phyloP scores from a whole-genome alignment of 129 eudicot species.

The Cynara cardunculus region DNA sequence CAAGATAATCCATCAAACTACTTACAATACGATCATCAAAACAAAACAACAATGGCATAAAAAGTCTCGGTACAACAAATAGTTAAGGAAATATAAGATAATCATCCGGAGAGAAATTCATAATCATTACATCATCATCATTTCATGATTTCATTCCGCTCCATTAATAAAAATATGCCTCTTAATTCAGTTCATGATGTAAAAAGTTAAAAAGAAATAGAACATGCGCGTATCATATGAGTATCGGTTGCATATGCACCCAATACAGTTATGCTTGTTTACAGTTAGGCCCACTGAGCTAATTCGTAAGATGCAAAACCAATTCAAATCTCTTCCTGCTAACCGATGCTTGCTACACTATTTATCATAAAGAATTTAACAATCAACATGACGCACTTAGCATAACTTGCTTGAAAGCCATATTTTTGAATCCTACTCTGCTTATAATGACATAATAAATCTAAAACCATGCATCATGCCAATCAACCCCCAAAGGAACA shows the following conservation, averaged over 20 bases:
- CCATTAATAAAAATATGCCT: not conserved
- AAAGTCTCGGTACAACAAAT: not conserved
- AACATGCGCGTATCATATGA: not conserved
- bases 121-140: not conserved
- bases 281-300: not conserved
- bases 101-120: not conserved
- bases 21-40: not conserved
- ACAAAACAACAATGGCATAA: not conserved
- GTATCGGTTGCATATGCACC: not conserved
- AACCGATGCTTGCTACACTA: not conserved
- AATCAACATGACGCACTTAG: not conserved
- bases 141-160: not conserved
- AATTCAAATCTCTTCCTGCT: not conserved
- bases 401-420: slow-evolving; percentile 4
- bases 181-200: not conserved
- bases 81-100: not conserved
- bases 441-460: not conserved
- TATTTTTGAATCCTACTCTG: not conserved
- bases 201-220: not conserved
- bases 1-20: not conserved
- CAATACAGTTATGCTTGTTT: not conserved
- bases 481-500: slow-evolving; percentile 1
- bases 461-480: not conserved
- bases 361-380: not conserved
- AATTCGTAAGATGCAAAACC: not conserved